These are phyloP conservation scores for Spergularia marina DNA, from an alignment of 148 eudicot genomes.

Conservation along the genomic window DNA sequence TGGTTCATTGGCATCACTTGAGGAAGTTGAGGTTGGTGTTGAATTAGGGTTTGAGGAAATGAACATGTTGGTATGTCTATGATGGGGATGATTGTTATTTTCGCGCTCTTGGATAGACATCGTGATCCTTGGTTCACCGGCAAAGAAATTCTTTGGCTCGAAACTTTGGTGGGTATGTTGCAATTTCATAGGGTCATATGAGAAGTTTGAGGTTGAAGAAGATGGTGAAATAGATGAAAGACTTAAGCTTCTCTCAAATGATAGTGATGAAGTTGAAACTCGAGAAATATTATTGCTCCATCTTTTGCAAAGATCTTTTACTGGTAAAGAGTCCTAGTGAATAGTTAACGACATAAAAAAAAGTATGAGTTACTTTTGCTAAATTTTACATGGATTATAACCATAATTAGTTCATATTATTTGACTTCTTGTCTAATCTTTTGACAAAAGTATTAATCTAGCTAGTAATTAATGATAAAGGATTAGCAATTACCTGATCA, in stretches of 20 bases:
- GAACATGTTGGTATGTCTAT: constrained; percentile 17
- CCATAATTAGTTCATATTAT: neutral
- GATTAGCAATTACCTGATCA: constrained; percentile 48
- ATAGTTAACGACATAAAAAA: constrained; percentile 10
- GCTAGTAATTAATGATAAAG: neutral
- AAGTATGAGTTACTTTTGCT: constrained; percentile 20
- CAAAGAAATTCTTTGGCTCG: constrained; percentile 31
- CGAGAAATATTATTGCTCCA: constrained; percentile 45
- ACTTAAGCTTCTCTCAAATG: constrained; percentile 50
- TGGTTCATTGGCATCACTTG: constrained; percentile 57
- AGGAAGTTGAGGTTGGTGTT: constrained; percentile 47
- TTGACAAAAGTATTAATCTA: neutral
- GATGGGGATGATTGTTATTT: constrained; percentile 15
- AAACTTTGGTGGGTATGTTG: constrained; percentile 18
- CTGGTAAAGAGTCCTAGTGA: constrained; percentile 46
- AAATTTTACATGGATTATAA: neutral
- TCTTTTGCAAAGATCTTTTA: constrained; percentile 46
- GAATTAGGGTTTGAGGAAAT: constrained; percentile 46
- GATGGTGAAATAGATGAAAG: constrained; percentile 58
- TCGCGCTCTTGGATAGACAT: constrained; percentile 29
- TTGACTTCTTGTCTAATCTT: neutral
- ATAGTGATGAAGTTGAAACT: constrained; percentile 24
- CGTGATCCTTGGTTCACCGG: constrained; percentile 33
- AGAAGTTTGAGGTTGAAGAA: constrained; percentile 46
- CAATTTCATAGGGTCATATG: constrained; percentile 41